Percentiles rank a stretch among this genome's conserved stretches.
Evolutionary conservation across 2,329 filamentous ascomycete species (phyloP).

Genomic region (Sporothrix euskadiensis): DNA sequence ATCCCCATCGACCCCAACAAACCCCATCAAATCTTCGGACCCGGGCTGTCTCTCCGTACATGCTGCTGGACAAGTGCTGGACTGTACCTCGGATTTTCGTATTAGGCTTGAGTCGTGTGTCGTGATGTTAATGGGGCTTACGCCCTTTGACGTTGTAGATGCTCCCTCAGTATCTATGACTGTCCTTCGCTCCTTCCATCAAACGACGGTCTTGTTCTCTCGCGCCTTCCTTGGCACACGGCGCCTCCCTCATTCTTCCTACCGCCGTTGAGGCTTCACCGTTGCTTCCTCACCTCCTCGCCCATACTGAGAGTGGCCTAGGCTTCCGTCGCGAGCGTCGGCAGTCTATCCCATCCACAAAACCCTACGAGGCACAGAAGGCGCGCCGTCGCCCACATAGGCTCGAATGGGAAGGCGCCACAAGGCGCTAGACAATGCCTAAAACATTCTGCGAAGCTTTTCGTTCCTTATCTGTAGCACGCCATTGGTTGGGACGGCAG

Average conservation of each 20-base stretch:
- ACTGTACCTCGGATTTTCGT: background rate
- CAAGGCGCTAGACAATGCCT: background rate
- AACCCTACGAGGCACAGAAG: background rate
- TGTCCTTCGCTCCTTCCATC: background rate
- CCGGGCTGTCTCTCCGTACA: background rate
- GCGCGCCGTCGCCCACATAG: background rate
- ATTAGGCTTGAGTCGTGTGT: background rate
- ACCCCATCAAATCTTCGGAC: background rate
- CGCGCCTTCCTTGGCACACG: background rate
- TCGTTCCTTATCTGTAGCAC: constrained; percentile 6
- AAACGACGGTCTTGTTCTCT: background rate
- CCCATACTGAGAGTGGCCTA: background rate
- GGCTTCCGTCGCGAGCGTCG: background rate
- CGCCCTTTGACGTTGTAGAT: background rate
- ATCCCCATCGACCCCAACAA: background rate
- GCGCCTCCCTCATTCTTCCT: background rate
- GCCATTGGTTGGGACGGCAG: background rate
- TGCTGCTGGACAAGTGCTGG: background rate
- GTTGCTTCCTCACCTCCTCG: background rate
- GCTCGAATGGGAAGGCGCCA: background rate
- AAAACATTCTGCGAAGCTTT: background rate
- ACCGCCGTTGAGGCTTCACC: background rate
- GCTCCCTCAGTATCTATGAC: background rate
- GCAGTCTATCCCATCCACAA: background rate
- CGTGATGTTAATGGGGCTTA: background rate